Base-by-base conservation (phyloP, 2,329 filamentous ascomycete species). In the Fusarium sp. region DNA sequence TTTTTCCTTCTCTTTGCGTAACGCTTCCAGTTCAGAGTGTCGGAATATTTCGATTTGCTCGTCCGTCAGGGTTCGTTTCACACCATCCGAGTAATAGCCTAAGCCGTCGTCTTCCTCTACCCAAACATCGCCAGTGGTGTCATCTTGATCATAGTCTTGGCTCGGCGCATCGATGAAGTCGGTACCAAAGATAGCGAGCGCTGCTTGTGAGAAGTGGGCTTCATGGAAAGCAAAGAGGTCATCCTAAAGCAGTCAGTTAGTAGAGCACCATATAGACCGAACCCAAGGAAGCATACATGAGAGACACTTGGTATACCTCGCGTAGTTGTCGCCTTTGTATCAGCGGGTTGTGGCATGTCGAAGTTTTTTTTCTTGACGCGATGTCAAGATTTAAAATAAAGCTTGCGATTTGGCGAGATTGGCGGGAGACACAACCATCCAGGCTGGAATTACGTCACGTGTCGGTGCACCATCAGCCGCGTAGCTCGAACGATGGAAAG, bases 1-100 rank as follows among this genome's bases (percentile, higher is more conserved):
- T 65, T 88, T 87, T 63, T 85, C 82, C 65, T 88, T 87, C 64
- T 85, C 82, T 65, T 88, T 87, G 28, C 92, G 82, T 38, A 97
- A 82, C 13, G 87, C 80, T 75, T 96, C 90, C 23, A 97, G 86
- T 78, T 98, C 95, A 3, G 92, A 95, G 76, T 97, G 93, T 65
- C 94, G 87, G 77, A 97, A 97, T 65, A 97, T 95, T 54, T 88
- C 88, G 71, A 97, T 93, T 81, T 97, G 92, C 72, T 94, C 92
- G 75, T 97, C 92, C 11, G 94, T 97, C 73, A 98, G 83, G 18
- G 94, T 97, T 40, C 95, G 91, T 77, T 96, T 96, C 65, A 89
- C 88, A 4, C 95, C 94, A 75, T 98, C 94, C 1, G 87, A 80
- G 72, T 98, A 98, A 78, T 93, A 95, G 18, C 94, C 95, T 16